Base-by-base conservation (phyloP, 495 filamentous ascomycete genomes). In the Aspergillus olivimuriae region DNA sequence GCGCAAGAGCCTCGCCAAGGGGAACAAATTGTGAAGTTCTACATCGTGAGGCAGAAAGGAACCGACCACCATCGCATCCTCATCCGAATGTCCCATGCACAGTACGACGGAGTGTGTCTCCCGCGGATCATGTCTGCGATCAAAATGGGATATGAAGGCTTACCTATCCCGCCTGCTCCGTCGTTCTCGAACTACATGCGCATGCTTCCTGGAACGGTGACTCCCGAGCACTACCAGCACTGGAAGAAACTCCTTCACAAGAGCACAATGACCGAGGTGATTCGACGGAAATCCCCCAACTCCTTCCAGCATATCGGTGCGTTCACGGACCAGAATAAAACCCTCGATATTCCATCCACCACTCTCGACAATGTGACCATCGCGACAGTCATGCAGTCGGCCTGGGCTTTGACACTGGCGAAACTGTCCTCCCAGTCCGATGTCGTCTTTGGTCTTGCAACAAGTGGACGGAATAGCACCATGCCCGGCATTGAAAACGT, bases 81-180 rank as follows among this genome's bases (percentile, higher is more conserved):
- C 42, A 68, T 89, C 38, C 72, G 82, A 4, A 69, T 87, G 4
- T 86, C 82, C 0, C 84, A 89, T 56, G 81, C 84, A 0, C 84
- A 87, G 43, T 89, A 83, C 52, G 84, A 87, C 50, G 84, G 81
- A 26, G 72, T 86, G 1, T 86, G 76, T 51, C 69, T 89, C 4
- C 74, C 82, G 1, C 68, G 68, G 23, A 74, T 87, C 14, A 70
- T 86, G 40, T 51, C 64, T 3, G 76, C 79, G 9, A 68, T 80
- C 20, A 64, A 74, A 26, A 62, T 65, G 15, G 65, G 66, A 1
- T 84, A 81, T 52, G 62, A 71, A 34, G 73, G 73, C n/a, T 58
- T 65, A 26, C 47, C 58, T 3, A 53, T 79, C 4, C 57, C 65
- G 1, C 53, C 57, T 9, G 50, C 73, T 9, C 65, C 65, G 3